Base-by-base conservation (phyloP, 2,329 filamentous ascomycete genomes). In the Trichoderma sp. region DNA sequence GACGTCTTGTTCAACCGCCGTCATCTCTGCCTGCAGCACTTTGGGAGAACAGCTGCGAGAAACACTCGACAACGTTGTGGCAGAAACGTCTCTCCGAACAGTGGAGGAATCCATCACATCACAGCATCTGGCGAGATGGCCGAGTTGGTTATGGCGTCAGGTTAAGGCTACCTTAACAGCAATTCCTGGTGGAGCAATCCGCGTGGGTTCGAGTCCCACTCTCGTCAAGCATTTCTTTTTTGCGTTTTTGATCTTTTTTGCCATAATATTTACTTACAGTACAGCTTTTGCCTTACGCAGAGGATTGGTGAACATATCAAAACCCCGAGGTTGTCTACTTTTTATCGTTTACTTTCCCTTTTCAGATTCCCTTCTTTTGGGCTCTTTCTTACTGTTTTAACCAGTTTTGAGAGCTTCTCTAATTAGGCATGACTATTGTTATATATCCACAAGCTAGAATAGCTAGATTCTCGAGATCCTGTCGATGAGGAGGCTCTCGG, bases 201-300 rank as follows among this genome's bases (percentile, higher is more conserved):
- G 60, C 68, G 68, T 70, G 68, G 67, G 68, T 70, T 70, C 68
- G 67, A 70, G 59, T 70, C 67, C 68, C 68, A 70, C 68, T 70
- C 68, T 68, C 56, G 63, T 70, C 68, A 70, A 67, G 53, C 8
- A 34, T 52, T 64, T 54, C 52, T 66, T 69, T 69, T 60, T 60
- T 48, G 42, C 42, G 42, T 22, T 22, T 53, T 67, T 67, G 12
- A 10, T 48, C 2, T 32, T 37, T 45, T 32, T 39, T 15, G 32
- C 29, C n/a, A n/a, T n/a, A 42, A 42, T 54, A 13, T 34, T 17
- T n/a, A 32, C 10, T 54, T 45, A 9, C 2, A 5, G 8, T 19
- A 48, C n/a, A 22, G 42, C n/a, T n/a, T n/a, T 22, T 45, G 13
- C n/a, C 9, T 32, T 25, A 34, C 19, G n/a, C n/a, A 7, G 37